Percentiles rank a stretch among this genome's conserved stretches.
phyloP scores from a whole-genome alignment of 2,329 filamentous ascomycete genomes.

The Ramularia endophylla region DNA sequence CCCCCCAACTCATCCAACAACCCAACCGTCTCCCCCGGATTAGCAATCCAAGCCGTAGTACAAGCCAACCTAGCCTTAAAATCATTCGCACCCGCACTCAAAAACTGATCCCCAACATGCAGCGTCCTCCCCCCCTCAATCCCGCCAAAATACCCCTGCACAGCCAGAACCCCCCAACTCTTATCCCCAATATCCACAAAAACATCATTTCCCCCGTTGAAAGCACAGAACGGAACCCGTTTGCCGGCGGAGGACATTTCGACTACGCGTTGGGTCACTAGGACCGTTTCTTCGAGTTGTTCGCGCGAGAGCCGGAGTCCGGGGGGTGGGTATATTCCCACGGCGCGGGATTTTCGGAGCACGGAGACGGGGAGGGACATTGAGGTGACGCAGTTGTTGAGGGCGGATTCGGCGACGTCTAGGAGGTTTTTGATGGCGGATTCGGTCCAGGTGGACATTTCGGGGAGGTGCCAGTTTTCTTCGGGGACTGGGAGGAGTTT shows the following conservation, averaged over 20 bases:
- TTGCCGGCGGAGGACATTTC: slow-evolving; percentile 68
- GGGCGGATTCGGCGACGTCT: slow-evolving; percentile 78
- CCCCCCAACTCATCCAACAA: slow-evolving; percentile 72
- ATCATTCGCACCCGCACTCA: slow-evolving; percentile 92
- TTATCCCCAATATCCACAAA: slow-evolving; percentile 99
- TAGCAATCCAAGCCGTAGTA: slow-evolving; percentile 96
- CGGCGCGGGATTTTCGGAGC: slow-evolving; percentile 74
- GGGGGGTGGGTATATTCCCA: slow-evolving; percentile 42
- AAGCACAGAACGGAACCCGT: slow-evolving; percentile 84
- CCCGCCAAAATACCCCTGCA: slow-evolving; percentile 80
- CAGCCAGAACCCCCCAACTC: slow-evolving; percentile 88
- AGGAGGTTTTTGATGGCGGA: slow-evolving; percentile 73
- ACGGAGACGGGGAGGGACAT: slow-evolving; percentile 74
- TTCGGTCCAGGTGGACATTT: slow-evolving; percentile 73
- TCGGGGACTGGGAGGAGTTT: slow-evolving; percentile 62
- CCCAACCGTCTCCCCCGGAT: slow-evolving; percentile 81
- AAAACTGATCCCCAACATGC: slow-evolving; percentile 92
- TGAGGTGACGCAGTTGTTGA: slow-evolving; percentile 73
- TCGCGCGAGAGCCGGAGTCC: slow-evolving; percentile 62
- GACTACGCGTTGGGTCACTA: slow-evolving; percentile 88
- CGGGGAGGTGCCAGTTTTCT: slow-evolving; percentile 65
- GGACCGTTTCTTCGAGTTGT: slow-evolving; percentile 88
- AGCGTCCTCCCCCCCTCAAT: slow-evolving; percentile 73
- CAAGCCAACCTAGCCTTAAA: slow-evolving; percentile 92
- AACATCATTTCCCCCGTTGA: slow-evolving; percentile 95